Base-by-base conservation (phyloP, 805 yeast species). In the Zygoascus tannicola region DNA sequence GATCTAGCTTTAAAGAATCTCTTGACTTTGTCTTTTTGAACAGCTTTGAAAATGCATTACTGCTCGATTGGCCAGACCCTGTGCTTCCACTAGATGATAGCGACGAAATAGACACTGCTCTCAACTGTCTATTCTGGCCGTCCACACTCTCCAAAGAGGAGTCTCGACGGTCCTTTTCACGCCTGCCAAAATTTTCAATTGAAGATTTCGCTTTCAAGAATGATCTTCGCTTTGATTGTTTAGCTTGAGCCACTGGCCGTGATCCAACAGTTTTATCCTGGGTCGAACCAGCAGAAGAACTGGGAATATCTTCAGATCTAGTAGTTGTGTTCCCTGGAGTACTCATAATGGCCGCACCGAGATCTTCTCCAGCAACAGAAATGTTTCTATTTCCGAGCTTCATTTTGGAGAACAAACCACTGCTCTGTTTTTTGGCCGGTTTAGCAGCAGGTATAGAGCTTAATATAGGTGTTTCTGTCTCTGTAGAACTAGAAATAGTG, bases 151-250 rank as follows among this genome's bases (percentile, higher is more conserved):
- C 32, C 33, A 14, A 32, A 7, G 30, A 26, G 10, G 30, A 21
- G 33, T 16, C 22, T 16, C 16, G 20, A 22, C 22, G 19, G 16
- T 33, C 32, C 8, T 22, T 32, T 8, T 40, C 36, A 7, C 20
- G 12, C 7, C 8, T 12, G 3, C 28, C 32, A 34, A 40, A 40
- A 14, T 50, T 50, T 40, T 52, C 56, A n/a, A 52, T 43, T 14
- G 56, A 50, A 22, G 54, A 46, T 38, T 51, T 52, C 32, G 54
- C 44, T 35, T 41, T 42, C 34, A 52, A 28, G 15, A 50, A 47
- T 22, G 54, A 50, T 19, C 54, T 32, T 15, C 55, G 23, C 37
- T 46, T 49, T n/a, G 46, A 15, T n/a, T 41, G 20, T 28, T 41
- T 38, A 16, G 22, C 43, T 8, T 39, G 7, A n/a, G 35, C 15